Evolutionary conservation across 139 green algal species (phyloP), one percentile per base, ranked within the genome.

Genomic region (Chlorella vulgaris): DNA sequence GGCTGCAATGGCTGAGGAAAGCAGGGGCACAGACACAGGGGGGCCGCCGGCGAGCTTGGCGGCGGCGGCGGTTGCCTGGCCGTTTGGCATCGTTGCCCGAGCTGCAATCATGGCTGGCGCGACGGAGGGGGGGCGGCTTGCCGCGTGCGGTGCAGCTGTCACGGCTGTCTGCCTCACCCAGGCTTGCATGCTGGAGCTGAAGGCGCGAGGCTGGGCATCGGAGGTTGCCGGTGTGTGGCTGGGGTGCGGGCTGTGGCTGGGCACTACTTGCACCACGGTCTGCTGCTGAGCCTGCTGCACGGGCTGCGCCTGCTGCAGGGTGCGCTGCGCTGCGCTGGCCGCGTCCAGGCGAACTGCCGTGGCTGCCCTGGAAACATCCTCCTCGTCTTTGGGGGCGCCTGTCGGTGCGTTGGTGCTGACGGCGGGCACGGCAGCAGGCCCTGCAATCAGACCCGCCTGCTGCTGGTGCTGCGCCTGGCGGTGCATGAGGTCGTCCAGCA

Each of bases 381-480:
- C 68, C 39, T 75, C 71, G 42, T 78, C 50, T 21, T 67, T 10
- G 28, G 22, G 60, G 26, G 26, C 66, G 50, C 50, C 15, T 24
- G 71, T 47, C 2, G 71, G 66, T 24, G 71, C 71, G 6, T 47
- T 78, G 5, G 51, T 61, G 33, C 21, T 38, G 33, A 35, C 71
- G 22, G 71, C 51, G 22, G 71, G 71, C 31, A 50, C 71, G 15
- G 71, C 71, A n/a, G 60, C n/a, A 21, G 31, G 47, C 0, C 71
- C 33, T 5, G 19, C 71, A 21, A 50, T 58, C 50, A 78, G 35
- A 29, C 19, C 51, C 19, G 50, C 50, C 71, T 66, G 50, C 33
- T 78, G 71, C 71, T 66, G 50, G 24, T 78, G 71, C 71, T 78
- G 71, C 71, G 66, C 71, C 71, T 78, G 71, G 6, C 71, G 71